Evolutionary conservation across 169 alveolate genomes (phyloP).

Genomic region (Babesia ovis): DNA sequence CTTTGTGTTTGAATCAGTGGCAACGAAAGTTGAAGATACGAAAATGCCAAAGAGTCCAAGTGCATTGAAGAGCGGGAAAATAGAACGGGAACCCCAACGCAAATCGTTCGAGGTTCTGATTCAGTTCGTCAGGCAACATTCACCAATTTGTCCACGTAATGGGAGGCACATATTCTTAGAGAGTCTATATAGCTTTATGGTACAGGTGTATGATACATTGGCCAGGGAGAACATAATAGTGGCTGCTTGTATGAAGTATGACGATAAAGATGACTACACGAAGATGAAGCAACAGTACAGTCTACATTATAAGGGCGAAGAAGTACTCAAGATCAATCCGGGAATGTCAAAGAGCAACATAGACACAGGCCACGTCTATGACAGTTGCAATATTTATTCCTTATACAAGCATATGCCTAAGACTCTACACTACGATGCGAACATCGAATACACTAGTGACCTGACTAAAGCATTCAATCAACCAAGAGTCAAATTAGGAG

Average conservation of each 20-base stretch:
- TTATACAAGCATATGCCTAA: slow-evolving; percentile 20
- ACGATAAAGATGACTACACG: neutral
- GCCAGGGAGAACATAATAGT: neutral
- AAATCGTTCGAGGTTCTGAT: slow-evolving; percentile 2
- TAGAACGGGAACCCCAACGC: slow-evolving; percentile 3
- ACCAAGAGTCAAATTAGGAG: no score
- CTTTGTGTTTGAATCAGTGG: neutral
- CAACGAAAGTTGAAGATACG: neutral
- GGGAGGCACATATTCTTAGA: neutral
- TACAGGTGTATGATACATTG: neutral
- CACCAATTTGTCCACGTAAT: neutral
- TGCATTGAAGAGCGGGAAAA: neutral
- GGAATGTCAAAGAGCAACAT: neutral
- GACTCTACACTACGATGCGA: slow-evolving; percentile 12
- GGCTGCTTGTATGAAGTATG: slow-evolving; percentile 31
- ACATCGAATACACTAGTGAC: neutral
- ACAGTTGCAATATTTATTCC: slow-evolving; percentile 9
- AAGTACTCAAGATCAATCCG: neutral
- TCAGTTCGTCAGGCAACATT: neutral
- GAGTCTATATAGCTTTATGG: neutral
- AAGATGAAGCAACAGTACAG: neutral
- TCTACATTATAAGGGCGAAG: slow-evolving; percentile 1
- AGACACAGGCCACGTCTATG: neutral
- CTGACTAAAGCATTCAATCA: no score
- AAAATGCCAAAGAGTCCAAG: neutral